A percentile compares a stretch with the other conserved stretches of the same genome.
phyloP scores from a whole-genome alignment of 2,329 filamentous ascomycete species.

The Ilyonectria robusta region DNA sequence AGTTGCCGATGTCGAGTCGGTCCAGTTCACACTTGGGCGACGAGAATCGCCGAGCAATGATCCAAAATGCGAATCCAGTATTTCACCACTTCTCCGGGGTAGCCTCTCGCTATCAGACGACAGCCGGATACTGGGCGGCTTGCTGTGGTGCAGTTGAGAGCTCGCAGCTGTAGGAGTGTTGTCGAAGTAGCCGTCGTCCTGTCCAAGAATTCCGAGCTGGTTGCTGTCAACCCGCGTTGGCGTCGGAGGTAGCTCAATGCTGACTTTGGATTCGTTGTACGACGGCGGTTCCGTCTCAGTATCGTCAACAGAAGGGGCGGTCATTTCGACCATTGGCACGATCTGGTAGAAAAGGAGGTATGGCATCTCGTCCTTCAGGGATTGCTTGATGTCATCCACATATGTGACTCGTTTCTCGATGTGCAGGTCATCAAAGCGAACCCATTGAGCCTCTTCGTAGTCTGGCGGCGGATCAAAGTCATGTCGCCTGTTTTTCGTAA shows the following conservation, averaged over 20 bases:
- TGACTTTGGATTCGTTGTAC: conserved; percentile 67
- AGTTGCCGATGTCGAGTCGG: conserved; percentile 59
- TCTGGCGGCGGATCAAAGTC: conserved; percentile 72
- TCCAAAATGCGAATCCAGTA: conserved; percentile 54
- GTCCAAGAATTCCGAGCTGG: conserved; percentile 32
- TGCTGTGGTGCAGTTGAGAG: conserved; percentile 46
- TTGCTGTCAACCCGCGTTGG: conserved; percentile 37
- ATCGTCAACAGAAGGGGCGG: conserved; percentile 62
- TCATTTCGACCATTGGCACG: conserved; percentile 83
- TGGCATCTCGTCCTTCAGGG: conserved; percentile 88
- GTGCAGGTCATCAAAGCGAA: conserved; percentile 90
- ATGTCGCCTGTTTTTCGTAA: conserved; percentile 72
- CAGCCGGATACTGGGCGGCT: conserved; percentile 67
- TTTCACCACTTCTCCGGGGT: conserved; percentile 64
- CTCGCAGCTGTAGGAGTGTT: conserved; percentile 42
- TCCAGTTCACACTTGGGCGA: conserved; percentile 66
- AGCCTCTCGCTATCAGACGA: conserved; percentile 68
- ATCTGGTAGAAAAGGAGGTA: conserved; percentile 98
- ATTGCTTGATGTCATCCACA: conserved; percentile 83
- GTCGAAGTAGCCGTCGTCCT: conserved; percentile 48
- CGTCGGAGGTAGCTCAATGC: conserved; percentile 53
- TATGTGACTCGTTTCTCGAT: conserved; percentile 77
- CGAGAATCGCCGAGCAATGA: conserved; percentile 56
- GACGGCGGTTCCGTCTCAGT: conserved; percentile 69
- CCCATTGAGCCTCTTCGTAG: conserved; percentile 84